Evolutionary conservation across 331 rosid genomes (phyloP).

Genomic region (Telfairia occidentalis): DNA sequence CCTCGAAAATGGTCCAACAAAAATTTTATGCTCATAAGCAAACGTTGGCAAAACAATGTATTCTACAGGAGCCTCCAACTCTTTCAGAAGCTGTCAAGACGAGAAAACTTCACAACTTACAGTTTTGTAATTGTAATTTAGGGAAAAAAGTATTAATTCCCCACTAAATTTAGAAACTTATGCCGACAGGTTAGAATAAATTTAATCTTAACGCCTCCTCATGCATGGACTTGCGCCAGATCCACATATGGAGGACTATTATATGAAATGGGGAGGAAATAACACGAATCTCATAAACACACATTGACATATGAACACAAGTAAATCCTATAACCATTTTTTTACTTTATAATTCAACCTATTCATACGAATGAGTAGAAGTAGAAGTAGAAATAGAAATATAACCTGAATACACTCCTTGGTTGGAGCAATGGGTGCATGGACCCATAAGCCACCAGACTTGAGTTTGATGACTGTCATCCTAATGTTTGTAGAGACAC

Average conservation of each 20-base stretch:
- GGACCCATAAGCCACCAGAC: constrained; percentile 91
- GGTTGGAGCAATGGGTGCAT: constrained; percentile 96
- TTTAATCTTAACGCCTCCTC: too few species aligned
- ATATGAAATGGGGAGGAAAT: too few species aligned
- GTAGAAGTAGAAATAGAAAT: constrained; percentile 14
- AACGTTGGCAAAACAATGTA: constrained; percentile 82
- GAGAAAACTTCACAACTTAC: constrained; percentile 4
- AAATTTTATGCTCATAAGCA: constrained; percentile 90
- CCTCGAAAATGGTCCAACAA: constrained; percentile 91
- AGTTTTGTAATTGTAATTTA: background rate
- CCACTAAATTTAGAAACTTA: background rate
- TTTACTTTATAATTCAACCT: background rate
- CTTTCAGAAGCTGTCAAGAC: constrained; percentile 66
- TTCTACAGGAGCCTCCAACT: constrained; percentile 80
- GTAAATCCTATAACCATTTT: background rate
- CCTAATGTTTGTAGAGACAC: constrained; percentile 91
- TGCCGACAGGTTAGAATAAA: too few species aligned
- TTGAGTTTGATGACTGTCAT: constrained; percentile 94
- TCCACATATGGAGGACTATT: too few species aligned
- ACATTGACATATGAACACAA: background rate
- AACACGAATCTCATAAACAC: background rate
- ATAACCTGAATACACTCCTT: constrained; percentile 87
- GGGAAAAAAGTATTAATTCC: background rate
- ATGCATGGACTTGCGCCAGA: too few species aligned
- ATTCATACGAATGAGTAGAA: background rate